Percentiles rank a stretch among this genome's conserved stretches.
These are phyloP conservation scores for Exophiala calicioides DNA, from an alignment of 2,329 filamentous ascomycete species.

Conservation along the genomic window DNA sequence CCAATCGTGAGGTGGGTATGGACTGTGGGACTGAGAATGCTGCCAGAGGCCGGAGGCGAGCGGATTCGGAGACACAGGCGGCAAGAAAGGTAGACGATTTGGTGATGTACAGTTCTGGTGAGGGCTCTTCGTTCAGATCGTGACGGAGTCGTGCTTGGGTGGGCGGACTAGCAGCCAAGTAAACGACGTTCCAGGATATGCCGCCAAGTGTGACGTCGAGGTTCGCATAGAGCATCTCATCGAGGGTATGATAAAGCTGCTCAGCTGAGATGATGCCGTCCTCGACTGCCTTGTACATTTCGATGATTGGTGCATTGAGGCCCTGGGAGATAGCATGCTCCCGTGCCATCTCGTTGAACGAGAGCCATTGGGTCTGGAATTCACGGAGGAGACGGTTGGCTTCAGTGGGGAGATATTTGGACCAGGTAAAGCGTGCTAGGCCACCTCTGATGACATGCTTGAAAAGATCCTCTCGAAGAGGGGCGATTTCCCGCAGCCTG, in stretches of 20 bases:
- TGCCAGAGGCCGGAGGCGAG: constrained; percentile 42
- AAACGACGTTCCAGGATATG: constrained; percentile 47
- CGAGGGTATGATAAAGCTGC: constrained; percentile 46
- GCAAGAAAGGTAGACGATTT: constrained; percentile 34
- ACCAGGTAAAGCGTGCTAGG: constrained; percentile 33
- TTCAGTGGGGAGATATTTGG: constrained; percentile 33
- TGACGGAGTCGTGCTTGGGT: constrained; percentile 36
- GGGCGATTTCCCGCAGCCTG: constrained; percentile 32
- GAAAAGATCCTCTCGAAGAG: constrained; percentile 38
- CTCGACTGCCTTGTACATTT: constrained; percentile 6
- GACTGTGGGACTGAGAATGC: constrained; percentile 47
- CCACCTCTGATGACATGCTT: constrained; percentile 40
- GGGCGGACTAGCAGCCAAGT: constrained; percentile 41
- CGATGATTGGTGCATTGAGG: constrained; percentile 23
- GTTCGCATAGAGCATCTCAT: constrained; percentile 52
- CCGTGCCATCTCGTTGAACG: constrained; percentile 38
- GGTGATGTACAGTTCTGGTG: constrained; percentile 29
- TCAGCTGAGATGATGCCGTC: constrained; percentile 32
- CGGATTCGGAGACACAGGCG: constrained; percentile 44
- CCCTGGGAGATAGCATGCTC: constrained; percentile 1
- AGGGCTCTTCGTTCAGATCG: constrained; percentile 23
- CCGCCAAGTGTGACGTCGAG: constrained; percentile 50
- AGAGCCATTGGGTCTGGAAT: constrained; percentile 37
- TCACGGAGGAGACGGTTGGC: constrained; percentile 32
- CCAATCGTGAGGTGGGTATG: constrained; percentile 37